These are phyloP conservation scores for Metarhizium humberi DNA, from an alignment of 2,329 filamentous ascomycete genomes.

Conservation along the genomic window DNA sequence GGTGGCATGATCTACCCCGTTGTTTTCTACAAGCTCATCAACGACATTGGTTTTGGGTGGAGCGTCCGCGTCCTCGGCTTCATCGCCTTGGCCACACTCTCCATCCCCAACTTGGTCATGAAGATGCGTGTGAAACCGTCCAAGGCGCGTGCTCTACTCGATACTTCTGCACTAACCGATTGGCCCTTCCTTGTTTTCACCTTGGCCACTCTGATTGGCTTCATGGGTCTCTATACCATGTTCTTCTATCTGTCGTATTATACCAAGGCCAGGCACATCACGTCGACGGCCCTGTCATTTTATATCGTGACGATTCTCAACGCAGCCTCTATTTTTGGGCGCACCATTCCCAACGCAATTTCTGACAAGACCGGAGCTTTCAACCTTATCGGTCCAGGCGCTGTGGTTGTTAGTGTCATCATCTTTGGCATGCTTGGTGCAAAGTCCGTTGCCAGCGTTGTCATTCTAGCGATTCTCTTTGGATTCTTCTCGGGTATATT, in stretches of 20 bases:
- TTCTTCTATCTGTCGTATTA: slow-evolving; percentile 32
- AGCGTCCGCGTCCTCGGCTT: slow-evolving; percentile 18
- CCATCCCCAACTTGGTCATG: slow-evolving; percentile 30
- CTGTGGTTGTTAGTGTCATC: slow-evolving; percentile 25
- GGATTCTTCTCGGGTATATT: not conserved
- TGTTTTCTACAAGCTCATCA: slow-evolving; percentile 13
- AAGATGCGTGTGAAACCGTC: slow-evolving; percentile 23
- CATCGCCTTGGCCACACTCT: slow-evolving; percentile 20
- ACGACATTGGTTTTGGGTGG: slow-evolving; percentile 19
- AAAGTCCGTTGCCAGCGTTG: slow-evolving; percentile 21
- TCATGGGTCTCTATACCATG: slow-evolving; percentile 18
- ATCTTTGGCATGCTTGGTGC: slow-evolving; percentile 23
- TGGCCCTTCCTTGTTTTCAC: not conserved
- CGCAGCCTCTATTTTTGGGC: slow-evolving; percentile 34
- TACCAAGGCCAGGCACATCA: slow-evolving; percentile 18
- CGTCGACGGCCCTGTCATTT: slow-evolving; percentile 21
- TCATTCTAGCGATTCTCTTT: slow-evolving; percentile 17
- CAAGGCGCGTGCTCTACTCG: slow-evolving; percentile 4
- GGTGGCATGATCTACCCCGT: slow-evolving; percentile 25
- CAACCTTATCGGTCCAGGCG: too few relatives aligned
- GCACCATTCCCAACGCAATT: slow-evolving; percentile 10
- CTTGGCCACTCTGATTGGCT: not conserved
- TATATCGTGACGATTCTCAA: slow-evolving; percentile 37
- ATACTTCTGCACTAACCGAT: not conserved
- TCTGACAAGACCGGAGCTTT: too few relatives aligned